phyloP scores from a whole-genome alignment of 177 flowering plant genomes.

The Telopea speciosissima region DNA sequence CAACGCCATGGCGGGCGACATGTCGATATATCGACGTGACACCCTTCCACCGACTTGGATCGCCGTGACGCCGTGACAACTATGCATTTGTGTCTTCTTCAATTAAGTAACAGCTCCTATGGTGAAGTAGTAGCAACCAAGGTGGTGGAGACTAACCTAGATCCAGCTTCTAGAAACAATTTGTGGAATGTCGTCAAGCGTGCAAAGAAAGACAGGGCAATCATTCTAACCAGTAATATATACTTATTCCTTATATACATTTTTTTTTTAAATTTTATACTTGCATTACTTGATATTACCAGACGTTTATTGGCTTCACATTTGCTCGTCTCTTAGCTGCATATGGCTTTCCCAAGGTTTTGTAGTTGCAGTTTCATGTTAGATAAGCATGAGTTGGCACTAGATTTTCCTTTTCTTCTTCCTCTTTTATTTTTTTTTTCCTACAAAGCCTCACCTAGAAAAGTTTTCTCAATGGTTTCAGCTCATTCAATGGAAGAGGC shows the following conservation, averaged over 20 bases:
- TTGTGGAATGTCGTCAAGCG: conserved; percentile 78
- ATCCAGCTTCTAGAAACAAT: conserved; percentile 82
- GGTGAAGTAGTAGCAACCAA: no score
- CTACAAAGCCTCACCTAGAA: neutral
- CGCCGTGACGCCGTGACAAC: no score
- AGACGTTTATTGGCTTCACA: neutral
- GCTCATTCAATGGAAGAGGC: conserved; percentile 34
- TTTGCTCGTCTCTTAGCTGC: neutral
- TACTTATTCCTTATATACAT: neutral
- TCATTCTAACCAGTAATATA: conserved; percentile 74
- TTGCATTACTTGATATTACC: neutral
- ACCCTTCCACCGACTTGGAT: no score
- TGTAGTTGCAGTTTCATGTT: neutral
- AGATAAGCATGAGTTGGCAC: neutral
- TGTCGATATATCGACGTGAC: no score
- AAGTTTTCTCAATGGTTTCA: neutral
- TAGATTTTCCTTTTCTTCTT: neutral
- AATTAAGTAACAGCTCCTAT: no score
- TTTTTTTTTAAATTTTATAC: no score
- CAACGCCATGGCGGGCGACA: no score
- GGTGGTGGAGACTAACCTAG: no score
- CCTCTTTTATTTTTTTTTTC: no score
- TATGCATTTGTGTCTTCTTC: no score
- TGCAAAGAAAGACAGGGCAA: conserved; percentile 72
- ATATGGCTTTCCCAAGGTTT: neutral